Percentiles rank a stretch among this genome's conserved stretches.
Conservation (phyloP, 164 flowering plant genomes). For the Annona cherimola region DNA sequence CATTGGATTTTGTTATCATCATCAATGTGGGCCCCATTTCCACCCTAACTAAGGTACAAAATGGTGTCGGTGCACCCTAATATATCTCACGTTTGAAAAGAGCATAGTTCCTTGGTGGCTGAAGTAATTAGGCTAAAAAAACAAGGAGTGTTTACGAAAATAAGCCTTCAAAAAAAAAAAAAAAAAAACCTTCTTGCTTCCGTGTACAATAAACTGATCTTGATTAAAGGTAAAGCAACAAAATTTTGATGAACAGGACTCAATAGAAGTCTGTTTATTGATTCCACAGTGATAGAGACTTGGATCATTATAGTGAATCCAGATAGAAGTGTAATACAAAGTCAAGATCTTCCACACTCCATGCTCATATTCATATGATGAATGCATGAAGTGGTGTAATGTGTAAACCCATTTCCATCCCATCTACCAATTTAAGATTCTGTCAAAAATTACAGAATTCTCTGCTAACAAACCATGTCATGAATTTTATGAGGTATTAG, state of each 20-base stretch:
- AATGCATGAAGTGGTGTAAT: background rate
- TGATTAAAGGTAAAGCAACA: conserved; percentile 58
- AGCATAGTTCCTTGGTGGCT: no score
- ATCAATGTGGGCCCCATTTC: no score
- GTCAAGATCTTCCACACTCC: background rate
- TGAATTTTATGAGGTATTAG: background rate
- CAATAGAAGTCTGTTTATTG: conserved; percentile 64
- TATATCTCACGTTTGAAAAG: no score
- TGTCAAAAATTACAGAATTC: background rate
- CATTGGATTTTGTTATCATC: no score
- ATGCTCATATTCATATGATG: background rate
- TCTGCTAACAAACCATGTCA: no score
- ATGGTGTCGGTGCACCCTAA: no score
- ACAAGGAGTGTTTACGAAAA: no score
- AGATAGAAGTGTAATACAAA: background rate
- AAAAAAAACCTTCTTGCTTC: conserved; percentile 56
- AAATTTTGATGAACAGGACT: conserved; percentile 53
- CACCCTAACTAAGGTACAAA: no score
- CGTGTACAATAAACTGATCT: conserved; percentile 71
- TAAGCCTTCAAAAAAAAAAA: no score
- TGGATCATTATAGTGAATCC: background rate
- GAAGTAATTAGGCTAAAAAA: no score
- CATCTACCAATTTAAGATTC: no score
- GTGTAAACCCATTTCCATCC: background rate
- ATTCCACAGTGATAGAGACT: conserved; percentile 55